Base-by-base conservation (phyloP, 139 green algal species). In the Chlamydomonas schloesseri region DNA sequence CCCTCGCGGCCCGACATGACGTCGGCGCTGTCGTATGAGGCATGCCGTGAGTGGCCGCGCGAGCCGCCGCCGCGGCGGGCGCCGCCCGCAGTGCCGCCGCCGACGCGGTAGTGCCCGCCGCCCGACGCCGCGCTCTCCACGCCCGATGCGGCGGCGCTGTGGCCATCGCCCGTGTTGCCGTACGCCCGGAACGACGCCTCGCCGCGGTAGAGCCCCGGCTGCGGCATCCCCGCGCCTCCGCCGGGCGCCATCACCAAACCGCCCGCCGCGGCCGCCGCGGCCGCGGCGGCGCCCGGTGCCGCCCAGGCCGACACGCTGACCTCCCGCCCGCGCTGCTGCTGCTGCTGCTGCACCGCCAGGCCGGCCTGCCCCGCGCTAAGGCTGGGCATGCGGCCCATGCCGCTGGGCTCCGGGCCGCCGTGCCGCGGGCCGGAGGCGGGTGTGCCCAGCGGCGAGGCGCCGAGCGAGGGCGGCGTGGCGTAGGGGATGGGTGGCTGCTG, bases 21-120 rank as follows among this genome's bases (percentile, higher is more conserved):
- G 42, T 85, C 79, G 3, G 55, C 10, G 79, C 67, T 77, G 46
- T 85, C 79, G 65, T 85, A 85, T 24, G 79, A 85, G 15, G 79
- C 33, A 15, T 76, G 65, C 4, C 79, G 65, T 1, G 79, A 85
- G 46, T 85, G 79, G 3, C 79, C 79, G 17, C 79, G 79, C 3
- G 79, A 84, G 29, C 78, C 78, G 11, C 78, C 64, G 29, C 64
- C 17, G 17, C 11, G 11, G 29, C 42, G 42, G 46, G 29, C 14
- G 11, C 29, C 72, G 15, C 14, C 72, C 5, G 10, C 29, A 0
- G 71, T 26, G 42, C 36, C 36, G 21, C 10, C 10, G 20, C 14
- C 17, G 33, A 62, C 55, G 55, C 55, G 42, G 42, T 62, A 2
- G 55, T 62, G 55, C 55, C 42, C 42, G 42, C 42, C 42, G 42